Percentiles rank a stretch among this genome's conserved stretches.
Conservation (phyloP, 768 basidiomycete species). For the Suillus paluster region DNA sequence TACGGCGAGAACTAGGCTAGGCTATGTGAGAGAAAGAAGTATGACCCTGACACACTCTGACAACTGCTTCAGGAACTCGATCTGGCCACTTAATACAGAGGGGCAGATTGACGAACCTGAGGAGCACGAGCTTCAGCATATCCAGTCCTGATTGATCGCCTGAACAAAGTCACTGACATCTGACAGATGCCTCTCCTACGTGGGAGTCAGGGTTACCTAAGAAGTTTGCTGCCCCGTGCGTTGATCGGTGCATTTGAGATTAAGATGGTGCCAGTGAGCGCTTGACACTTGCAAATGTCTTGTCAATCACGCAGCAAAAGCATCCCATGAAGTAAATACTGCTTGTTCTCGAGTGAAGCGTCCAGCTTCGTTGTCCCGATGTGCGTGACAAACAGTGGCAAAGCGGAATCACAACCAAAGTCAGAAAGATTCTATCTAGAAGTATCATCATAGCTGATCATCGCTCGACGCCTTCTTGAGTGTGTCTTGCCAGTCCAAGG, state of each 20-base stretch:
- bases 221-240: no score
- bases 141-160: no score
- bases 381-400: neutral
- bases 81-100: no score
- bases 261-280: neutral
- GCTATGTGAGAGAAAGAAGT: no score
- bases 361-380: neutral
- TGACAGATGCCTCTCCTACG: no score
- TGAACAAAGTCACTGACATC: no score
- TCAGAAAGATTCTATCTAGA: neutral
- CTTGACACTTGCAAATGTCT: neutral
- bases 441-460: constrained; percentile 35
- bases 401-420: neutral
- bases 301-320: neutral
- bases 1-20: no score
- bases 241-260: neutral
- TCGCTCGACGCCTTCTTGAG: constrained; percentile 66
- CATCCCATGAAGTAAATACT: neutral
- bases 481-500: constrained; percentile 81
- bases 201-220: no score
- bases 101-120: no score
- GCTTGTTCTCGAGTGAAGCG: neutral
- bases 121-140: no score
- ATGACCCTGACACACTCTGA: no score
- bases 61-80: no score